Evolutionary conservation across 2,329 filamentous ascomycete genomes (phyloP).

Genomic region (Epichloe brachyelytri): DNA sequence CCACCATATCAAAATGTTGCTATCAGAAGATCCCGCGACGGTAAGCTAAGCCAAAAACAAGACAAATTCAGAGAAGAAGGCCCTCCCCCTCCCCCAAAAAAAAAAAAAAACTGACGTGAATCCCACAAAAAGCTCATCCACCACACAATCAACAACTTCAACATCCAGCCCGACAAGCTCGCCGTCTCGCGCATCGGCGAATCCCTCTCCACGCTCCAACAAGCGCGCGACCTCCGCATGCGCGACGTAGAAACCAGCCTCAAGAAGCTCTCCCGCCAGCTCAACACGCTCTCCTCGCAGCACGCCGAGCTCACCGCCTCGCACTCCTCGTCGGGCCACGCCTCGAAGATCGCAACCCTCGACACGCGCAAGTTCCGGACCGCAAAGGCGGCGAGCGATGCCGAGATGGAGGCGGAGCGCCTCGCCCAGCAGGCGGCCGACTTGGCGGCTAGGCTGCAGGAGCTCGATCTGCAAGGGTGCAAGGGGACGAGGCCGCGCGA

Average conservation of each 20-base stretch:
- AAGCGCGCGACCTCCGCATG: slow-evolving; percentile 68
- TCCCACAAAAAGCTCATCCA: slow-evolving; percentile 35
- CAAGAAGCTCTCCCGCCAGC: slow-evolving; percentile 61
- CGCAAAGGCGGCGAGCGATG: slow-evolving; percentile 79
- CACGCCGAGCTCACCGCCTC: slow-evolving; percentile 62
- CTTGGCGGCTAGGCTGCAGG: slow-evolving; percentile 60
- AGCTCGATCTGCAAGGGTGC: slow-evolving; percentile 75
- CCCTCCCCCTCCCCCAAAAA: not conserved
- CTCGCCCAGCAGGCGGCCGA: slow-evolving; percentile 66
- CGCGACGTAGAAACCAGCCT: slow-evolving; percentile 55
- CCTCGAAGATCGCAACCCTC: slow-evolving; percentile 69
- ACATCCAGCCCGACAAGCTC: slow-evolving; percentile 76
- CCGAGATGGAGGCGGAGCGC: slow-evolving; percentile 93
- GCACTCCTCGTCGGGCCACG: slow-evolving; percentile 70
- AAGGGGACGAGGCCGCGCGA: slow-evolving; percentile 37
- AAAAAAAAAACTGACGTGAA: not conserved
- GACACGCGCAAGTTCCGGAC: slow-evolving; percentile 91
- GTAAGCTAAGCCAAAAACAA: slow-evolving; percentile 40
- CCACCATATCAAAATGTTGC: slow-evolving; percentile 55
- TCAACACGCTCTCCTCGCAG: slow-evolving; percentile 61
- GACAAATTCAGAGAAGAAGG: not conserved
- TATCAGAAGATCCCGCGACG: slow-evolving; percentile 83
- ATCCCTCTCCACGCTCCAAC: slow-evolving; percentile 69
- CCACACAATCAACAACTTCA: slow-evolving; percentile 90
- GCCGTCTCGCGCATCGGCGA: slow-evolving; percentile 74